These are phyloP conservation scores for Alternaria brassicae DNA, from an alignment of 2,329 filamentous ascomycete genomes.

Conservation along the genomic window DNA sequence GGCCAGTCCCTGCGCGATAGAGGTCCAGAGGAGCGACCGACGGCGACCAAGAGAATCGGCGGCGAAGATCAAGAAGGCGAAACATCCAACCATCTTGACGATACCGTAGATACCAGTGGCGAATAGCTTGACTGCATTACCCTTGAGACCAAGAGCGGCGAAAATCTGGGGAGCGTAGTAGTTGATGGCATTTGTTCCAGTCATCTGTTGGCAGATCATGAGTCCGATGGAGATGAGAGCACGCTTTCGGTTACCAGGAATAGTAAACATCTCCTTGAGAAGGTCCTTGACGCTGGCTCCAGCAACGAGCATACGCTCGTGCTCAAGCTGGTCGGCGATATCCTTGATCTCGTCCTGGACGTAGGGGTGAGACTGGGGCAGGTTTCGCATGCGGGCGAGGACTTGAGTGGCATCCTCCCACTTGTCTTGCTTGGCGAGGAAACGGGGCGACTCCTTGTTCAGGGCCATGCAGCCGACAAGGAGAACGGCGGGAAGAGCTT, in stretches of 20 bases:
- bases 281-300: constrained; percentile 55
- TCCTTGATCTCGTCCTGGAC: constrained; percentile 48
- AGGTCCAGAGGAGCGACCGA: constrained; percentile 69
- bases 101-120: constrained; percentile 78
- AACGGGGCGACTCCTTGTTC: constrained; percentile 71
- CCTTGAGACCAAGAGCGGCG: constrained; percentile 66
- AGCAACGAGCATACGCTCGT: constrained; percentile 65
- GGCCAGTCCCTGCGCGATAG: constrained; percentile 65
- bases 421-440: constrained; percentile 70
- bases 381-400: constrained; percentile 64
- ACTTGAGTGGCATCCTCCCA: constrained; percentile 69
- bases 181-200: constrained; percentile 61
- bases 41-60: constrained; percentile 74
- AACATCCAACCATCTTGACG: constrained; percentile 71
- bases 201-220: constrained; percentile 77
- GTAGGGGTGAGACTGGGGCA: constrained; percentile 51
- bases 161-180: constrained; percentile 77
- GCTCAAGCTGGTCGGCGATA: constrained; percentile 51
- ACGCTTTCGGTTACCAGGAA: constrained; percentile 64
- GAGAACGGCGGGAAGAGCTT: constrained; percentile 68
- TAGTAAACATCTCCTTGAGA: constrained; percentile 54
- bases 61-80: constrained; percentile 69
- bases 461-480: constrained; percentile 67
- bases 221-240: constrained; percentile 68
- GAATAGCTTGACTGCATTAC: constrained; percentile 67